Evolutionary conservation across 352 stramenopile genomes (phyloP), one percentile per base, ranked within the genome.

Genomic region (Phytophthora foliorum): DNA sequence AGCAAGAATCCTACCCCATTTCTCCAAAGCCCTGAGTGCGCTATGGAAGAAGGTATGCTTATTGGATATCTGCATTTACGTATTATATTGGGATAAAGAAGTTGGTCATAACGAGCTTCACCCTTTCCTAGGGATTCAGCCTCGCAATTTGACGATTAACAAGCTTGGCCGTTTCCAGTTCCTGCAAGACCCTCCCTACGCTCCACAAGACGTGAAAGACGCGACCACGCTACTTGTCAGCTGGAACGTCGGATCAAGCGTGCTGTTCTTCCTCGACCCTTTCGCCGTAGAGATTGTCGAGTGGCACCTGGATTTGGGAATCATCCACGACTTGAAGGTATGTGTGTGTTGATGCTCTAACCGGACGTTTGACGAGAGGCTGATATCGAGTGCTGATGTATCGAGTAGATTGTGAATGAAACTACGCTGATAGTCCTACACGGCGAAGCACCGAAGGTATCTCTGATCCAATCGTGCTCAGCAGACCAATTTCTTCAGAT

Each of bases 241-340:
- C 57, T 96, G 89, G 89, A 93, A 91, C 24, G 45, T 88, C 13
- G 88, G 88, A 21, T 90, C 86, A 14, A 93, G 85, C 29, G 86
- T 93, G 7, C 38, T 96, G 3, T 94, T 96, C 61, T 91, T 96
- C 46, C 58, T 96, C 17, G 88, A 96, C 36, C 89, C 89, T 3
- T 84, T 90, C 46, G 84, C 81, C 0, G 87, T 95, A 3, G 87
- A 96, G 67, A 92, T 96, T 32, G 84, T 94, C 6, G 89, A 96
- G 56, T 95, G 89, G 86, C 89, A 96, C 66, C 62, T 96, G 29
- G 89, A 96, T 71, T 75, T 96, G 41, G 89, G 89, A 16, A 82
- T 89, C 10, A 92, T 96, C 29, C 88, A 94, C 44, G 89, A 96
- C 57, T 68, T 95, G 21, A 93, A 94, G 80, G 88, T 93, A 70